phyloP scores from a whole-genome alignment of 2,329 filamentous ascomycete genomes.

The Colletotrichum lupini region DNA sequence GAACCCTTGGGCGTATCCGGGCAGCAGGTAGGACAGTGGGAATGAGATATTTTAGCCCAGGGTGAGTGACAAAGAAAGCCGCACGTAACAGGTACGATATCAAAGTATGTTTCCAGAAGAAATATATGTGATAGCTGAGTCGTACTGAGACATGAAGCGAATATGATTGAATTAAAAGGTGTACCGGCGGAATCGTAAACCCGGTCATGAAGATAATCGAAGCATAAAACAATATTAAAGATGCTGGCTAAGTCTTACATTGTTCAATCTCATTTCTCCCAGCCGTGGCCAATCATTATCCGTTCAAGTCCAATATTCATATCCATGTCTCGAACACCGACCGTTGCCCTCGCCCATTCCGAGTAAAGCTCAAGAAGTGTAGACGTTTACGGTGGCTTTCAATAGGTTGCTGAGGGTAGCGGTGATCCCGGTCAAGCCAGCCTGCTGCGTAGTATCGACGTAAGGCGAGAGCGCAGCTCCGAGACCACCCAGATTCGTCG shows the following conservation, averaged over 20 bases:
- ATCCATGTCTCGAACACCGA: too few relatives aligned
- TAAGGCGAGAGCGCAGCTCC: background rate
- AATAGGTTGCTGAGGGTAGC: background rate
- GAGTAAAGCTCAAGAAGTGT: background rate
- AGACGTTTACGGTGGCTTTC: background rate
- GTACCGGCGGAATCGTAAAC: background rate
- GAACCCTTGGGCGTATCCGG: too few relatives aligned
- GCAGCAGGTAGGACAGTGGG: too few relatives aligned
- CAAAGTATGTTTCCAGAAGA: too few relatives aligned
- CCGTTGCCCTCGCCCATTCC: too few relatives aligned
- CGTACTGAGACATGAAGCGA: background rate
- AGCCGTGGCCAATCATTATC: background rate
- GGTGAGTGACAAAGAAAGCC: too few relatives aligned
- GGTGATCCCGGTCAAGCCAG: rapidly evolving
- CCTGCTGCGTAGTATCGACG: background rate
- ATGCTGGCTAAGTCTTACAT: background rate
- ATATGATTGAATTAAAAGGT: background rate
- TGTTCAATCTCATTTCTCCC: background rate
- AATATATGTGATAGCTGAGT: background rate
- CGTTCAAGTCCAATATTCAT: too few relatives aligned
- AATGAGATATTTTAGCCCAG: too few relatives aligned
- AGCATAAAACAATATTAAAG: background rate
- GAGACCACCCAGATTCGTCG: background rate
- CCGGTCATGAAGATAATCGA: background rate
- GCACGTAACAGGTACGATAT: too few relatives aligned